phyloP scores from a whole-genome alignment of 179 eudicot species.

The Silene vulgaris region DNA sequence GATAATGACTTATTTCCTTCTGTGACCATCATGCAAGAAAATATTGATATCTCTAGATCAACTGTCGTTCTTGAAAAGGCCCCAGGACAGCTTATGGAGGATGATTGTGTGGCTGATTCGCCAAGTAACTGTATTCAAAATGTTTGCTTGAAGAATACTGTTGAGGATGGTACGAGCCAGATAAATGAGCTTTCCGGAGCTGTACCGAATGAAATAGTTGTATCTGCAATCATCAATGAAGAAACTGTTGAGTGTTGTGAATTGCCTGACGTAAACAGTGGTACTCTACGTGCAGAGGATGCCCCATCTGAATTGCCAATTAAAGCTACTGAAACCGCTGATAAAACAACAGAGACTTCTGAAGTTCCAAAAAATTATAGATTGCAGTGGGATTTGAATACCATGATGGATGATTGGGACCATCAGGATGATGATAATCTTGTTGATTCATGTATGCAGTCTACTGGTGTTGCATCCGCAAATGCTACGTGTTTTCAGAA shows the following conservation, averaged over 20 bases:
- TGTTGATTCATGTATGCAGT: too few species aligned
- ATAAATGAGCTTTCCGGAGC: conserved; percentile 7
- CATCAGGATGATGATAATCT: conserved; percentile 39
- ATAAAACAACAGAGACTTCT: conserved; percentile 13
- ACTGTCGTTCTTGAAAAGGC: not conserved
- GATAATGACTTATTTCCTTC: conserved; percentile 3
- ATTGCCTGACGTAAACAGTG: not conserved
- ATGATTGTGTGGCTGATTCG: not conserved
- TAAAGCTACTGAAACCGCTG: conserved; percentile 16
- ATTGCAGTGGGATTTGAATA: conserved; percentile 70
- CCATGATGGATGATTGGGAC: conserved; percentile 59
- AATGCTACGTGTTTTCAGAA: too few species aligned
- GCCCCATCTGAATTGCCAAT: conserved; percentile 18
- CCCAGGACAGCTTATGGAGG: not conserved
- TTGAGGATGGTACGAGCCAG: conserved; percentile 18
- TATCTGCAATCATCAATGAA: not conserved
- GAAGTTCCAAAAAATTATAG: conserved; percentile 33
- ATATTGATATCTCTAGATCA: not conserved
- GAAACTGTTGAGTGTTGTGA: not conserved
- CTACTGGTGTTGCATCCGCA: too few species aligned
- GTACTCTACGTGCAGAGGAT: not conserved
- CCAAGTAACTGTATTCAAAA: conserved; percentile 2
- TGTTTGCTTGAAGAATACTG: conserved; percentile 14
- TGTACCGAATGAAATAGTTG: conserved; percentile 17
- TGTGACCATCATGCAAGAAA: not conserved